Evolutionary conservation across 805 yeast species (phyloP).

Genomic region (Jamesozyma piceae): DNA sequence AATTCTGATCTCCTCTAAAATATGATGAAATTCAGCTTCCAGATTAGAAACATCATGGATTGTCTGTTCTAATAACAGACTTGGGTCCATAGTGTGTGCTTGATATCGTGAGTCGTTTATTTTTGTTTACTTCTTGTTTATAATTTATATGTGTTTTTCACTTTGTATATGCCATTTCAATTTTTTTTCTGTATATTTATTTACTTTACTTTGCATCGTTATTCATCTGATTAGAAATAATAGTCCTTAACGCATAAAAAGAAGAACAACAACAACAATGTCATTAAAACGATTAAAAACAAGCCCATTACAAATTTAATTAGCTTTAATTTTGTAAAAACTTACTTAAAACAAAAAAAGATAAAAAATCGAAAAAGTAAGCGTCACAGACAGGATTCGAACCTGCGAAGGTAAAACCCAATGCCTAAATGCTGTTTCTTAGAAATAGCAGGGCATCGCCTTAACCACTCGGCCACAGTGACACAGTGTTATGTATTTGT

Average conservation of each 20-base stretch:
- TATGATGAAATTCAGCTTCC: conserved; percentile 76
- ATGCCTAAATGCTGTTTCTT: conserved; percentile 53
- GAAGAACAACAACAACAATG: not conserved
- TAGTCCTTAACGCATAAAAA: not conserved
- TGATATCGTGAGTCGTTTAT: not conserved
- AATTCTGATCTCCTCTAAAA: conserved; percentile 66
- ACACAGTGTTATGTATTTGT: conserved; percentile 30
- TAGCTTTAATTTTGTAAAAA: not conserved
- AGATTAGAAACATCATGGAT: conserved; percentile 69
- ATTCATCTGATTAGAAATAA: not conserved
- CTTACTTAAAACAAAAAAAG: not conserved
- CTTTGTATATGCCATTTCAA: no score
- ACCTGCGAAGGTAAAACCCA: conserved; percentile 95
- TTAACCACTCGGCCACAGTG: conserved; percentile 90
- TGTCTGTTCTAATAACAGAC: conserved; percentile 68
- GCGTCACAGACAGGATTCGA: conserved; percentile 99
- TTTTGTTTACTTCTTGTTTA: not conserved
- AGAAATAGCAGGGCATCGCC: conserved; percentile 80
- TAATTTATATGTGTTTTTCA: not conserved
- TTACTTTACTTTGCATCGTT: not conserved
- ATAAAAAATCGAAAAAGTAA: conserved; percentile 29
- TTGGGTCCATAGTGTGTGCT: conserved; percentile 62
- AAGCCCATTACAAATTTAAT: no score
- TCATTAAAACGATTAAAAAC: not conserved
- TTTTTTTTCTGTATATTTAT: no score